Evolutionary conservation across 495 filamentous ascomycete species (phyloP).

Genomic region (Trichodelitschia bisporula): DNA sequence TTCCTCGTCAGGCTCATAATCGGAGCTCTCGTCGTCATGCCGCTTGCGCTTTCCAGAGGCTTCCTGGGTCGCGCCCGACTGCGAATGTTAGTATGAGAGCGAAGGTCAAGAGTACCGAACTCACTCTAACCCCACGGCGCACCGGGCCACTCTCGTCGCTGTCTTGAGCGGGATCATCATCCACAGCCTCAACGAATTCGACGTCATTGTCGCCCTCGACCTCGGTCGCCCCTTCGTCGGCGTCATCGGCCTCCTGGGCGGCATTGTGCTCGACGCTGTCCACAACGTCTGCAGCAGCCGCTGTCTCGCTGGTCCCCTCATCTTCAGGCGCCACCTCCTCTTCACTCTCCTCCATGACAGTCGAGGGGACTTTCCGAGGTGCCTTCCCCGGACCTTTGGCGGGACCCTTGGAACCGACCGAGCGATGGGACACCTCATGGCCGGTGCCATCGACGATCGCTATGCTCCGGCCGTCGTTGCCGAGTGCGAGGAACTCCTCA

Average conservation of each 20-base stretch:
- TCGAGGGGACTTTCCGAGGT: too few relatives aligned
- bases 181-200: too few relatives aligned
- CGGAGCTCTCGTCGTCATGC: slow-evolving; percentile 43
- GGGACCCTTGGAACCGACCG: too few relatives aligned
- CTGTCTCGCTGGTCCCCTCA: slow-evolving; percentile 5
- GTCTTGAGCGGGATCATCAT: too few relatives aligned
- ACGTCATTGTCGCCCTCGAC: too few relatives aligned
- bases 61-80: not conserved
- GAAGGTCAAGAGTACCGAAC: slow-evolving; percentile 1
- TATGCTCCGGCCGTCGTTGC: too few relatives aligned
- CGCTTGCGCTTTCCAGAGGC: slow-evolving; percentile 11
- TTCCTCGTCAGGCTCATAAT: slow-evolving; percentile 56
- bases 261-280: slow-evolving; percentile 7
- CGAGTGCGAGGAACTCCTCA: too few relatives aligned
- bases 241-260: slow-evolving; percentile 12
- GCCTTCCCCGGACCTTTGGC: too few relatives aligned
- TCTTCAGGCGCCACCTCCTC: slow-evolving; percentile 5
- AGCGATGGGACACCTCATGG: too few relatives aligned
- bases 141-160: slow-evolving; percentile 25
- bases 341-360: too few relatives aligned
- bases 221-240: too few relatives aligned
- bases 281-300: slow-evolving; percentile 5
- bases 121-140: slow-evolving; percentile 8
- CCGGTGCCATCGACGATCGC: too few relatives aligned
- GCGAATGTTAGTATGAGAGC: not conserved